Evolutionary conservation across 495 filamentous ascomycete species (phyloP).

Genomic region (Eremomyces bilateralis): DNA sequence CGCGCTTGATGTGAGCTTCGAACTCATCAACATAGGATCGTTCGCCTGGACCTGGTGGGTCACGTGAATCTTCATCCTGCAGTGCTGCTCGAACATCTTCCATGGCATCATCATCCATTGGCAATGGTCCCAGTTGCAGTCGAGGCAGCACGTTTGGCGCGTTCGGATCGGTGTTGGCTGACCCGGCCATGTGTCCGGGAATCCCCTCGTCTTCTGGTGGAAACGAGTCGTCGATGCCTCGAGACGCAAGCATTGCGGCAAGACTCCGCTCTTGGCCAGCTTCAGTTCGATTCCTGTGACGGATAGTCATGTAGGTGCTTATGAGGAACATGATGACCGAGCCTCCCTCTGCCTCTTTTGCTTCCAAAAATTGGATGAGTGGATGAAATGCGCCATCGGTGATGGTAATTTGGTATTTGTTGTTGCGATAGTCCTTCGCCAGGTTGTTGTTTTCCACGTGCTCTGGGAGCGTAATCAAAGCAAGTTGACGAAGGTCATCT

Average conservation of each 20-base stretch:
- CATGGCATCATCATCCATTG: conserved; percentile 55
- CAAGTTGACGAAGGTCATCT: conserved; percentile 50
- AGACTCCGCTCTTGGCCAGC: conserved; percentile 61
- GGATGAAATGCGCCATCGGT: conserved; percentile 58
- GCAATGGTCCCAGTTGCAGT: conserved; percentile 56
- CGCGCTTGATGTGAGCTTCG: conserved; percentile 69
- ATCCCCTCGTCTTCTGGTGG: conserved; percentile 83
- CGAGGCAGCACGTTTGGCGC: conserved; percentile 31
- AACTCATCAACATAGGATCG: conserved; percentile 52
- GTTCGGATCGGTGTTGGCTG: conserved; percentile 49
- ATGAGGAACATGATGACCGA: conserved; percentile 52
- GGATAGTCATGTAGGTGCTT: too few species aligned
- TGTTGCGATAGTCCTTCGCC: conserved; percentile 54
- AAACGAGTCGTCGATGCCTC: conserved; percentile 35
- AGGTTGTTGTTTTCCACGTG: conserved; percentile 52
- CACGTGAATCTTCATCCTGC: conserved; percentile 50
- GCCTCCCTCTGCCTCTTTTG: conserved; percentile 58
- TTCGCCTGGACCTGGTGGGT: conserved; percentile 43
- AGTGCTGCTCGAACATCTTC: conserved; percentile 67
- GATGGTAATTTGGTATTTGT: conserved; percentile 72
- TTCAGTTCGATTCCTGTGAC: conserved; percentile 43
- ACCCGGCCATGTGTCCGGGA: conserved; percentile 71
- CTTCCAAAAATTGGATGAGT: conserved; percentile 72
- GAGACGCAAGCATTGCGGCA: conserved; percentile 48
- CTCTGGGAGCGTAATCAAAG: conserved; percentile 45